A percentile compares a stretch with the other conserved stretches of the same genome.
Conservation (phyloP, 192 early-diverging fungal genomes). For the Podila epicladia region DNA sequence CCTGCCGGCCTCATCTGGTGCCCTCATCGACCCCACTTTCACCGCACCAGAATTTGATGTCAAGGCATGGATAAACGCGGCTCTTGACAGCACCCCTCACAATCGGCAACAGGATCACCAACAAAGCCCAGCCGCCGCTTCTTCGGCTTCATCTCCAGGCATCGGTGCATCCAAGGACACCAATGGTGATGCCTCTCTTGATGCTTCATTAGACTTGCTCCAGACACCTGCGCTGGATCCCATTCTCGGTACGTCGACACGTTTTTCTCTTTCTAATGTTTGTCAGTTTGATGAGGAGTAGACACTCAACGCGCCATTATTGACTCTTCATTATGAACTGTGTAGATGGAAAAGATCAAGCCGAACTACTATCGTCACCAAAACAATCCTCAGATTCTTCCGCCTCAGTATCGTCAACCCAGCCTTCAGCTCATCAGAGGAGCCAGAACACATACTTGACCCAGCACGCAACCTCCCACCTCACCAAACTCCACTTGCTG, state of each 20-base stretch:
- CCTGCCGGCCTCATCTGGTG: slow-evolving; percentile 2
- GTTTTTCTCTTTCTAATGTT: background rate
- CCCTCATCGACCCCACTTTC: slow-evolving; percentile 37
- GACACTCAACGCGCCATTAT: background rate
- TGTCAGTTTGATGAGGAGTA: background rate
- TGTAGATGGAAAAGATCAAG: slow-evolving; percentile 13
- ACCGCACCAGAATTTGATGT: slow-evolving; percentile 63
- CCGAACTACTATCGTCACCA: background rate
- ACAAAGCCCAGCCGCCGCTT: background rate
- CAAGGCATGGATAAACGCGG: slow-evolving; percentile 74
- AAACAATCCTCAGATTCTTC: slow-evolving; percentile 6
- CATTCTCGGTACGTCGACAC: slow-evolving; percentile 22
- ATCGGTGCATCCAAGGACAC: background rate
- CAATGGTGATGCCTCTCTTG: slow-evolving; percentile 23
- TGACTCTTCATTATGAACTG: background rate
- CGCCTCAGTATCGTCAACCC: slow-evolving; percentile 4
- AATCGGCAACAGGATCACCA: slow-evolving; percentile 8
- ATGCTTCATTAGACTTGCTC: slow-evolving; percentile 37
- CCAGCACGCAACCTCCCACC: slow-evolving; percentile 60
- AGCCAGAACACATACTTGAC: slow-evolving; percentile 30
- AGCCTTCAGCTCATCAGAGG: background rate
- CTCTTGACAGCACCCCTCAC: slow-evolving; percentile 36
- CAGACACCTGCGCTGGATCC: slow-evolving; percentile 47
- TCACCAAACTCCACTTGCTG: slow-evolving; percentile 67
- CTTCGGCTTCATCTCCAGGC: background rate